Conservation (phyloP, 192 early-diverging fungal genomes). For the Gigaspora rosea region DNA sequence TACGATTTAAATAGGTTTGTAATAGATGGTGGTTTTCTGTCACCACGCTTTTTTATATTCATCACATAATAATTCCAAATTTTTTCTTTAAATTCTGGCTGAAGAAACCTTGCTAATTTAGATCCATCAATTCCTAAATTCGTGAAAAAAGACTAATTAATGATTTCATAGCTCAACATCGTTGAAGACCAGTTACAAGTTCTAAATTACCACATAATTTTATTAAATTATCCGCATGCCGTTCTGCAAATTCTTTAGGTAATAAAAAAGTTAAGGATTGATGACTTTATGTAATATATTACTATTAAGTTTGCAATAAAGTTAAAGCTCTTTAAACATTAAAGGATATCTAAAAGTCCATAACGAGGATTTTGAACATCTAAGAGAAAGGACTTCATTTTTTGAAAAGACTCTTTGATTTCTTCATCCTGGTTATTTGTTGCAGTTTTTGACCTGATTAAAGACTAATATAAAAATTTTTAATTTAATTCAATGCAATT, state of each 20-base stretch:
- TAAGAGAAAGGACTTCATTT: slow-evolving; percentile 55
- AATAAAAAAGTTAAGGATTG: not conserved
- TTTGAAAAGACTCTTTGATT: slow-evolving; percentile 50
- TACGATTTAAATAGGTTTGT: slow-evolving; percentile 59
- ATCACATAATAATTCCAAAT: slow-evolving; percentile 48
- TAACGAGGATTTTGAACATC: slow-evolving; percentile 38
- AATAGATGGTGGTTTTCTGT: slow-evolving; percentile 36
- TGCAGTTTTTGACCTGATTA: slow-evolving; percentile 32
- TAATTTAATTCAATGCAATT: not conserved
- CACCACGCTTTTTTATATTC: slow-evolving; percentile 45
- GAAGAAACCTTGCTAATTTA: slow-evolving; percentile 44
- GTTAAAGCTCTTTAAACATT: not conserved
- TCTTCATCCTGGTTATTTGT: slow-evolving; percentile 34
- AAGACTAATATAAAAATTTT: not conserved
- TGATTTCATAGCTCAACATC: not conserved
- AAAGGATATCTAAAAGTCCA: slow-evolving; percentile 34
- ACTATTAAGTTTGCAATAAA: not conserved
- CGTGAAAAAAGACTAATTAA: slow-evolving; percentile 29
- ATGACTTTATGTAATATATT: not conserved
- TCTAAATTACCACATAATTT: slow-evolving; percentile 43
- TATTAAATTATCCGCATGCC: slow-evolving; percentile 41
- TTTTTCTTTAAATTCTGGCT: slow-evolving; percentile 45
- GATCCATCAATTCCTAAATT: slow-evolving; percentile 54
- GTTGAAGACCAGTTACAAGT: not conserved
- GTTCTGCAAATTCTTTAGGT: slow-evolving; percentile 40